Base-by-base conservation (phyloP, 192 early-diverging fungal species). In the Entophlyctis helioformis region DNA sequence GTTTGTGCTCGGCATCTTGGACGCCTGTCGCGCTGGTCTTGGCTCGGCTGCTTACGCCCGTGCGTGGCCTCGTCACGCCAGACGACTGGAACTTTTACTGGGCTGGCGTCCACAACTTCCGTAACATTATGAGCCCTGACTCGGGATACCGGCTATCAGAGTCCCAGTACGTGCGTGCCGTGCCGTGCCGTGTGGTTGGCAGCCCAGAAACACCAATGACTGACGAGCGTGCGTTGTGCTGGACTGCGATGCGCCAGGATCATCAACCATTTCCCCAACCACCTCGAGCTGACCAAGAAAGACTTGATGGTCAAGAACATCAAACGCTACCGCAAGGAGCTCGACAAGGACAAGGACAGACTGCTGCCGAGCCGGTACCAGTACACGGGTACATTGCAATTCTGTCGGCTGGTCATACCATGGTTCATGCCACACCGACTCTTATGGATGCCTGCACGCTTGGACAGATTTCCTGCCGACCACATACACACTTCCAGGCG, bases 81-180 rank as follows among this genome's bases (percentile, higher is more conserved):
- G 71, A 76, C 35, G 73, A 76, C 38, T 76, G 73, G 73, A 74
- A 76, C 56, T 76, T 76, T 51, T 76, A 74, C 40, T 76, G 73
- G 67, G 63, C 70, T 15, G 59, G 57, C 25, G 65, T 63, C 7
- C 53, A 58, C 43, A 75, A 62, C 49, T 75, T 75, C 48, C 59
- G 69, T 22, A 43, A 40, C 36, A 71, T 75, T 27, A 69, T 71
- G 49, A 69, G 63, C 31, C 68, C 70, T 15, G 72, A 75, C 26
- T 62, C 60, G 29, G 71, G 73, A 19, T 74, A 74, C 42, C 40
- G 73, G 27, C 52, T 76, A 16, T 47, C 56, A 1, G 73, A 76
- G 27, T 62, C 58, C 20, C 73, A 76, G 69, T 69, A 70, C 5
- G 52, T 27, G n/a, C 18, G 1, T 15, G n/a, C 1, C 21, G 9